A percentile compares a stretch with the other conserved stretches of the same genome.
These are phyloP conservation scores for Lupinus albus DNA, from an alignment of 306 rosid genomes.

Conservation along the genomic window DNA sequence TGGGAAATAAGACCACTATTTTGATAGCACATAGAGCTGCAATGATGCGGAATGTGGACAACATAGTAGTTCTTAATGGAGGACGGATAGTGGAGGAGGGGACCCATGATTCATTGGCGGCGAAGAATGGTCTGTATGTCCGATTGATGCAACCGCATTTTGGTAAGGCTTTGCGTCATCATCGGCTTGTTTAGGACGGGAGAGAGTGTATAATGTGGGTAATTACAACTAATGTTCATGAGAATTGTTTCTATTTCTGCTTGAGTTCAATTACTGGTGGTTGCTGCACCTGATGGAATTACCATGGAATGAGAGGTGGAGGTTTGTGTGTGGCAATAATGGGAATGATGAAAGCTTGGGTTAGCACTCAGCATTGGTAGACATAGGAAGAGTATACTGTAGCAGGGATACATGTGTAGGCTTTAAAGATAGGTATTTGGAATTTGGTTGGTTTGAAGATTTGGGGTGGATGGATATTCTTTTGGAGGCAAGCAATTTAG, in stretches of 20 bases:
- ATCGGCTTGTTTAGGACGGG: constrained; percentile 69
- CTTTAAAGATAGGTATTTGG: constrained; percentile 58
- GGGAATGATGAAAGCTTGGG: constrained; percentile 42
- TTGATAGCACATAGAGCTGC: constrained; percentile 98
- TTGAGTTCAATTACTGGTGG: constrained; percentile 45
- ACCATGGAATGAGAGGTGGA: constrained; percentile 42
- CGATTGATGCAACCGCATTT: constrained; percentile 99
- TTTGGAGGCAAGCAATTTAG: constrained; percentile 70
- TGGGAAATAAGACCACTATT: constrained; percentile 99
- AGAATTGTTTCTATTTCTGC: constrained; percentile 49
- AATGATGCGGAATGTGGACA: constrained; percentile 98
- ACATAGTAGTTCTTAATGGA: constrained; percentile 97
- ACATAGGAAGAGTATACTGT: constrained; percentile 54
- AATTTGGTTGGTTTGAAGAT: constrained; percentile 57
- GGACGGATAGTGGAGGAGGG: constrained; percentile 99
- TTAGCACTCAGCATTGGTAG: constrained; percentile 32
- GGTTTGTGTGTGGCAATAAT: constrained; percentile 40
- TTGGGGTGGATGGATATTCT: constrained; percentile 68
- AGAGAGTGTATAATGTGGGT: constrained; percentile 24
- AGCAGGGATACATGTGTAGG: constrained; percentile 53
- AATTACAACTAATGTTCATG: constrained; percentile 43
- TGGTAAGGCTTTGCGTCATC: constrained; percentile 93
- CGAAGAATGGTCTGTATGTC: constrained; percentile 89
- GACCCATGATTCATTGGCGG: constrained; percentile 70
- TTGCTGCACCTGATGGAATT: constrained; percentile 42